Percentiles rank a stretch among this genome's conserved stretches.
Conservation (phyloP, 768 basidiomycete genomes). For the Astraeus odoratus region DNA sequence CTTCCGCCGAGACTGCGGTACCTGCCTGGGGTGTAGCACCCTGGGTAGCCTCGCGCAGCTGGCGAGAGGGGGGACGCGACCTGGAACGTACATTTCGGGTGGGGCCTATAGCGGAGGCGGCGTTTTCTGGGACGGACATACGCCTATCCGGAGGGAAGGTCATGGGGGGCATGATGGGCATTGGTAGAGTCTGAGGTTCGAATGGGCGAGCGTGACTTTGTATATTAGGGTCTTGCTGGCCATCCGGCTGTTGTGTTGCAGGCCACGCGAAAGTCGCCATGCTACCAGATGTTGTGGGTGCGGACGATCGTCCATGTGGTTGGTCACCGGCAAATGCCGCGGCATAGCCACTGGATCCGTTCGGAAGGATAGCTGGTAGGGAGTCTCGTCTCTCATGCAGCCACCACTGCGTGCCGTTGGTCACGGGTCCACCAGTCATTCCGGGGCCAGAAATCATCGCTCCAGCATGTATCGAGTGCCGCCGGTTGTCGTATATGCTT, state of each 20-base stretch:
- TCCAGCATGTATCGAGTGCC: slow-evolving; percentile 69
- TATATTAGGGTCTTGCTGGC: slow-evolving; percentile 39
- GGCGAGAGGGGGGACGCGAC: slow-evolving; percentile 68
- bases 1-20: slow-evolving; percentile 35
- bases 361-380: slow-evolving; percentile 62
- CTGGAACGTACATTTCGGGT: slow-evolving; percentile 54
- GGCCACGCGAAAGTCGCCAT: slow-evolving; percentile 74
- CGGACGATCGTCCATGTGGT: slow-evolving; percentile 55
- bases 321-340: slow-evolving; percentile 59
- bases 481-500: slow-evolving; percentile 64
- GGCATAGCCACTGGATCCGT: slow-evolving; percentile 44
- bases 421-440: slow-evolving; percentile 14
- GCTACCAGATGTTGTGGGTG: slow-evolving; percentile 49
- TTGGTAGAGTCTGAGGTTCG: slow-evolving; percentile 40
- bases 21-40: slow-evolving; percentile 30
- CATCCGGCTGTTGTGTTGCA: slow-evolving; percentile 39
- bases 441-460: slow-evolving; percentile 26
- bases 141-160: slow-evolving; percentile 59
- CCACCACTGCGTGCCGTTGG: slow-evolving; percentile 44
- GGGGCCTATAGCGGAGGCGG: slow-evolving; percentile 37
- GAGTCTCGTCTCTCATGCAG: slow-evolving; percentile 67
- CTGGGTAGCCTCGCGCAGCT: slow-evolving; percentile 38
- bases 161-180: slow-evolving; percentile 52
- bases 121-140: slow-evolving; percentile 67
- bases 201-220: slow-evolving; percentile 37